These are phyloP conservation scores for Cutaneotrichosporon sp. DNA, from an alignment of 1,284 basidiomycete genomes.

Conservation along the genomic window DNA sequence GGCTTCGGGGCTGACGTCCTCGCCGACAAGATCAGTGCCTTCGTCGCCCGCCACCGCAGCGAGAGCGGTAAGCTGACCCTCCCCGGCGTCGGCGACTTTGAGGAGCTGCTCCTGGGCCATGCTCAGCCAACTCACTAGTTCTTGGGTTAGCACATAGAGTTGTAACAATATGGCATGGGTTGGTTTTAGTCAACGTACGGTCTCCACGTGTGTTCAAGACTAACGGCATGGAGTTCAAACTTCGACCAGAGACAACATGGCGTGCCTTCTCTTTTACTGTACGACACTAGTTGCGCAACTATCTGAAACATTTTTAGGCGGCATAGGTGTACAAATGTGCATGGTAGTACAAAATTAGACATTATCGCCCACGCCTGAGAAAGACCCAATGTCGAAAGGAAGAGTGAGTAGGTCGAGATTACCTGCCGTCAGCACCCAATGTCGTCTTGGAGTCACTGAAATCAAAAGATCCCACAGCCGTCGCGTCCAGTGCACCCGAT, in stretches of 20 bases:
- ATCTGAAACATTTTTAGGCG: too few relatives aligned
- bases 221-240: too few relatives aligned
- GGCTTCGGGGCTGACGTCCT: slow-evolving; percentile 24
- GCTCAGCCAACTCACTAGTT: neutral
- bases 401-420: slow-evolving; percentile 4
- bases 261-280: too few relatives aligned
- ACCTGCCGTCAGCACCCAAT: neutral
- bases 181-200: too few relatives aligned
- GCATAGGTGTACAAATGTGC: too few relatives aligned
- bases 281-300: too few relatives aligned
- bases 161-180: too few relatives aligned
- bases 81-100: slow-evolving; percentile 25
- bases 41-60: slow-evolving; percentile 2
- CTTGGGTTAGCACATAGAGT: neutral
- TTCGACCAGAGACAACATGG: too few relatives aligned
- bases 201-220: too few relatives aligned
- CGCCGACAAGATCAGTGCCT: slow-evolving; percentile 15
- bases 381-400: neutral
- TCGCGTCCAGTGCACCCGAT: too few relatives aligned
- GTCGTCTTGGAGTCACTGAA: neutral
- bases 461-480: neutral
- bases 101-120: slow-evolving; percentile 22
- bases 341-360: too few relatives aligned
- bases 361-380: neutral
- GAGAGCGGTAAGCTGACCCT: neutral